Base-by-base conservation (phyloP, 139 green algal species). In the Volvox reticuliferus region DNA sequence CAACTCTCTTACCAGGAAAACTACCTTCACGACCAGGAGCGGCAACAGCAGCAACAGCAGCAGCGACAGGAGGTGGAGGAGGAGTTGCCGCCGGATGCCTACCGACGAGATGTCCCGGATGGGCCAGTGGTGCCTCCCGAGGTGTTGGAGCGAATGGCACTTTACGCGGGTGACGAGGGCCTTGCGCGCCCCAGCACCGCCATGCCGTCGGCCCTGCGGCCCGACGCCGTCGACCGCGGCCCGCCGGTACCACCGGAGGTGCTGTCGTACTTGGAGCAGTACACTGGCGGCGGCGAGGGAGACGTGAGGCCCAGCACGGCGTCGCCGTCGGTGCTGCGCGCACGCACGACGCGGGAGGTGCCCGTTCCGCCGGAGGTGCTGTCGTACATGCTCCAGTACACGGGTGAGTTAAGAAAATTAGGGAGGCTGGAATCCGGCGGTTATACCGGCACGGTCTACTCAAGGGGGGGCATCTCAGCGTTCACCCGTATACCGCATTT, bases 361-460 rank as follows among this genome's bases (percentile, higher is more conserved):
- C 84, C 84, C 0, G 84, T 89, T 16, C 87, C 87, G 76, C 87
- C 87, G 22, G 87, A 91, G 87, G 87, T 91, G 55, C 75, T 90
- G 61, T 85, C 75, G 33, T 91, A 91, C 87, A 61, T 86, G 50
- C 71, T 79, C 26, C 87, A 91, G 87, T 91, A 91, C 87, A 91
- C 87, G 22, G 87, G 87, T 73, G 55, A 32, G 73, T 36, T 33
- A 35, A 9, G 44, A 9, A 55, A 55, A 55, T 5, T 55, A 55
- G 44, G 44, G 44, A 55, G 44, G 44, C 44, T 55, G 44, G 44
- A 9, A 9, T 55, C 44, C 5, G 44, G 44, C 9, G 5, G 44
- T 55, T 55, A 9, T 55, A 55, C 44, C 44, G 44, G 44, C 44
- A 55, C 9, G 44, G 44, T 55, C 44, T 55, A 5, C 9, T 55